These are phyloP conservation scores for Aspergillus sp. DNA, from an alignment of 2,329 filamentous ascomycete genomes.

Conservation along the genomic window DNA sequence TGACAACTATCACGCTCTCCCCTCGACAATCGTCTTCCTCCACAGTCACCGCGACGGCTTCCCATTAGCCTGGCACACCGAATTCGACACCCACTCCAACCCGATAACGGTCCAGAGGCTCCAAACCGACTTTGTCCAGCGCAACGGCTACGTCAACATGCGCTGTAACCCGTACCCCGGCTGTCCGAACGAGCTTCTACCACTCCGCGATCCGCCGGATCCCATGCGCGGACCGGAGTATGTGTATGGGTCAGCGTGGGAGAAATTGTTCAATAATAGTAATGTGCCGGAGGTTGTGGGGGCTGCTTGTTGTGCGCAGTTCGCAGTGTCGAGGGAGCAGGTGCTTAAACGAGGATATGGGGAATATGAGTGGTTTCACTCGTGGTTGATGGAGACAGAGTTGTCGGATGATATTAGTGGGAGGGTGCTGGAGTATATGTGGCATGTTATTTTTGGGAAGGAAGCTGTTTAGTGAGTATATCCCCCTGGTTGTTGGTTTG, in stretches of 20 bases:
- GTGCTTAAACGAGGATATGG: conserved; percentile 43
- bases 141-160: conserved; percentile 53
- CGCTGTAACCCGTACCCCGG: conserved; percentile 40
- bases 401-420: conserved; percentile 52
- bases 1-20: conserved; percentile 40
- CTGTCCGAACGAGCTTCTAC: conserved; percentile 28
- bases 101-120: conserved; percentile 44
- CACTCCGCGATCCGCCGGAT: conserved; percentile 13
- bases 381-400: conserved; percentile 53
- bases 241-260: conserved; percentile 23
- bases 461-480: conserved; percentile 39
- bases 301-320: conserved; percentile 59
- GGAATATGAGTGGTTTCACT: conserved; percentile 50
- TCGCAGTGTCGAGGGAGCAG: conserved; percentile 51
- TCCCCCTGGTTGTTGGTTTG: too few species aligned
- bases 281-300: conserved; percentile 46
- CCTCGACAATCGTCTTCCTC: conserved; percentile 49
- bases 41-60: conserved; percentile 46
- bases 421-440: conserved; percentile 57
- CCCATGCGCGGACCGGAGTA: conserved; percentile 16
- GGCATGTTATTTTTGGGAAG: conserved; percentile 52
- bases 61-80: conserved; percentile 47
- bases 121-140: conserved; percentile 43
- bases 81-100: conserved; percentile 48
- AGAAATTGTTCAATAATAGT: conserved; percentile 23